These are phyloP conservation scores for Phytomonas francai DNA, from an alignment of 208 protist genomes.

Conservation along the genomic window DNA sequence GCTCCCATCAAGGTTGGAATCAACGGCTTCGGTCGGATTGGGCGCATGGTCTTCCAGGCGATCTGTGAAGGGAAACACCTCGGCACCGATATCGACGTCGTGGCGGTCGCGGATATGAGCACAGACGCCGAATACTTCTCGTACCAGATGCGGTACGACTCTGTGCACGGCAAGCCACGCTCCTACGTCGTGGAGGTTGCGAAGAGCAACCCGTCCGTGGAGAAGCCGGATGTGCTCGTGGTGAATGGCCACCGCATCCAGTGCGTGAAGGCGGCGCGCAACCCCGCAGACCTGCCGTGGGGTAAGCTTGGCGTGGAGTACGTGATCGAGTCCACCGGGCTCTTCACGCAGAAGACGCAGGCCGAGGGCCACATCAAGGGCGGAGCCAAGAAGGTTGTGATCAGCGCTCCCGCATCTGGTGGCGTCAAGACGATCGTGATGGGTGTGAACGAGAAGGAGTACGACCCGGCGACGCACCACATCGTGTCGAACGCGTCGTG, in stretches of 20 bases:
- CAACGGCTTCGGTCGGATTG: constrained; percentile 99
- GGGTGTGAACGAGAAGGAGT: constrained; percentile 97
- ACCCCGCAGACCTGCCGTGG: constrained; percentile 95
- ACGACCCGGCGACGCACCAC: constrained; percentile 59
- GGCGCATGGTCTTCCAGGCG: constrained; percentile 94
- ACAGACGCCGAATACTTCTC: constrained; percentile 95
- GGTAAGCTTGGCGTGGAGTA: constrained; percentile 89
- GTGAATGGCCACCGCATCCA: constrained; percentile 76
- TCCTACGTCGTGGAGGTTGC: constrained; percentile 55
- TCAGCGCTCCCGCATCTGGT: constrained; percentile 97
- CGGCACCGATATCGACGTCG: constrained; percentile 81
- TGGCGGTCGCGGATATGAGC: constrained; percentile 97
- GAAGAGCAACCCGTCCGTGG: constrained; percentile 59
- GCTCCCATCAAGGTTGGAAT: constrained; percentile 90
- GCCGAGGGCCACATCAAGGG: constrained; percentile 92
- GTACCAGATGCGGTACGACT: constrained; percentile 96
- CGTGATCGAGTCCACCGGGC: constrained; percentile 98
- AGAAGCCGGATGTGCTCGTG: constrained; percentile 59
- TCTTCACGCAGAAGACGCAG: constrained; percentile 93
- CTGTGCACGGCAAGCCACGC: constrained; percentile 92
- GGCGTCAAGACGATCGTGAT: constrained; percentile 97
- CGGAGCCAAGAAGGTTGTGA: constrained; percentile 98
- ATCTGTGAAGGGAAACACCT: constrained; percentile 59
- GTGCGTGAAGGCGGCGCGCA: constrained; percentile 69
- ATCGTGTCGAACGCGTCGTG: constrained; percentile 99